Evolutionary conservation across 176 grass and related monocot species (phyloP).

Genomic region (Triticum turgidum): DNA sequence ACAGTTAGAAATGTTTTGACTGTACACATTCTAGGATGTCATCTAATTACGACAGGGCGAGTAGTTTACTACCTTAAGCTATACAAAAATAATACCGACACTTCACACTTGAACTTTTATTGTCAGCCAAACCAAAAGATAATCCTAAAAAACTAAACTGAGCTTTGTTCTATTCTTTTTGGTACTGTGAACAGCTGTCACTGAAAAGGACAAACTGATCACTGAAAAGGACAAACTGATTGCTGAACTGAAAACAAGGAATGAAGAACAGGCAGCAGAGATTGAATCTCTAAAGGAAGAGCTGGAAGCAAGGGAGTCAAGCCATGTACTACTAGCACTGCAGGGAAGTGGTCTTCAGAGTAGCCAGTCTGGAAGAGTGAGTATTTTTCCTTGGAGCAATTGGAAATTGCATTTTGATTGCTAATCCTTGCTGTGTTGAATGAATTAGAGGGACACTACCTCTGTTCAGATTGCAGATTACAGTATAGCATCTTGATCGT

Average conservation of each 20-base stretch:
- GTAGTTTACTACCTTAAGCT: background rate
- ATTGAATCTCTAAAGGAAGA: conserved; percentile 14
- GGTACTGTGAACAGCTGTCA: background rate
- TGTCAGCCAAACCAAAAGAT: background rate
- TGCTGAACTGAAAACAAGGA: background rate
- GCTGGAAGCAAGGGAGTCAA: background rate
- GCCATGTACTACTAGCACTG: background rate
- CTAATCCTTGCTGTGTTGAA: background rate
- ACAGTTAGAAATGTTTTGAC: background rate
- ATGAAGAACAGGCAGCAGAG: conserved; percentile 16
- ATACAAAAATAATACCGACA: background rate
- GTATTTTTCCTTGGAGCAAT: background rate
- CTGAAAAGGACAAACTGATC: background rate
- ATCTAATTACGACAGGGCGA: background rate
- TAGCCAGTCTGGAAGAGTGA: conserved; percentile 9
- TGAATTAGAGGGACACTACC: background rate
- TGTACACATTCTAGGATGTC: background rate
- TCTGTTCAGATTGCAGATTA: background rate
- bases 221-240: background rate
- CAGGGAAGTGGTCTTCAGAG: background rate
- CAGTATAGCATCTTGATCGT: background rate
- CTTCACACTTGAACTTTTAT: background rate
- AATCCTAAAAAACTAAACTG: background rate
- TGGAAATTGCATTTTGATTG: background rate
- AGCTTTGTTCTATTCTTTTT: background rate